phyloP scores from a whole-genome alignment of 2,329 filamentous ascomycete species.

The Penicillium sp. region DNA sequence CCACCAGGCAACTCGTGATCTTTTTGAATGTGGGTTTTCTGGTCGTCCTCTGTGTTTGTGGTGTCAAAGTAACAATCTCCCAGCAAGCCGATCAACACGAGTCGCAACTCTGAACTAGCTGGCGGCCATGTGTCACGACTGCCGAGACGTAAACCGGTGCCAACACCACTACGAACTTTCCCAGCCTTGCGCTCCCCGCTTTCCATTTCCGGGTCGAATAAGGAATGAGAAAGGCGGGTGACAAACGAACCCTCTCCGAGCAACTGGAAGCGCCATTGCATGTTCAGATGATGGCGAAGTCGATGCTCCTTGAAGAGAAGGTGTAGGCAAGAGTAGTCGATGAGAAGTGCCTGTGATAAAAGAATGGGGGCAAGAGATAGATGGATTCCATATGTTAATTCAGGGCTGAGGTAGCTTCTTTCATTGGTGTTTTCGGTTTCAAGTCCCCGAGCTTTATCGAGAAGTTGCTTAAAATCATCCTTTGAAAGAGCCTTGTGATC shows the following conservation, averaged over 20 bases:
- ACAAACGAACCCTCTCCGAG: constrained; percentile 82
- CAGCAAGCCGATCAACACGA: constrained; percentile 83
- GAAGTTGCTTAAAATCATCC: constrained; percentile 30
- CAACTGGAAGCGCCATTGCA: constrained; percentile 79
- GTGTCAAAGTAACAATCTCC: constrained; percentile 64
- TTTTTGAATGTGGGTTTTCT: constrained; percentile 23
- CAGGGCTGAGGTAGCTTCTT: constrained; percentile 35
- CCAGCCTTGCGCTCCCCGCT: constrained; percentile 72
- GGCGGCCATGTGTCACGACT: constrained; percentile 85
- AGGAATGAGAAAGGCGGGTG: constrained; percentile 71
- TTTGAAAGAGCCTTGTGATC: constrained; percentile 24
- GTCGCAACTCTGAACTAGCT: constrained; percentile 84
- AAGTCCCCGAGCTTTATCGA: constrained; percentile 25
- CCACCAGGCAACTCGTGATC: constrained; percentile 60
- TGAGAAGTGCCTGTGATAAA: constrained; percentile 68
- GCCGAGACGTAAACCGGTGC: constrained; percentile 81
- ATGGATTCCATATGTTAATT: constrained; percentile 53
- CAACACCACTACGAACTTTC: constrained; percentile 64
- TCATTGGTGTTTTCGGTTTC: constrained; percentile 12
- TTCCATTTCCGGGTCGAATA: constrained; percentile 81
- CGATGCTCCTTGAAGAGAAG: constrained; percentile 73
- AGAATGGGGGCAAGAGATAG: constrained; percentile 76
- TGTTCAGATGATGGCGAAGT: constrained; percentile 66
- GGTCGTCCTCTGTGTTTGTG: constrained; percentile 16
- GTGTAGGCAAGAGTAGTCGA: constrained; percentile 73